Evolutionary conservation across 108 stramenopile species (phyloP).

Genomic region (Aurantiochytrium sp.): DNA sequence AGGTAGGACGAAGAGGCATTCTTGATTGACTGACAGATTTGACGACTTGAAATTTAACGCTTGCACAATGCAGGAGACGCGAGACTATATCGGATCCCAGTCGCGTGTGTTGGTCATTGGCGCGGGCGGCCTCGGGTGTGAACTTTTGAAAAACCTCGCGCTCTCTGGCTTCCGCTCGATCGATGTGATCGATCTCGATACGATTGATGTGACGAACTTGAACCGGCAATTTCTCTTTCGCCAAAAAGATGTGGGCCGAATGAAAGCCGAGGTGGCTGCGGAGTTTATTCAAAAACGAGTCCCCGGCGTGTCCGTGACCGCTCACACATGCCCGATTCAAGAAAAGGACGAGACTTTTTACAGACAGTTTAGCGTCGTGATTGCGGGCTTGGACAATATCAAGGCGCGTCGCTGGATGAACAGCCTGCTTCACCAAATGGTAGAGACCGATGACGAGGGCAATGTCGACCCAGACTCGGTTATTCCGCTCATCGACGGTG

Average conservation of each 20-base stretch:
- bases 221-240: conserved; percentile 94
- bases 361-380: conserved; percentile 70
- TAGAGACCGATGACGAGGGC: conserved; percentile 84
- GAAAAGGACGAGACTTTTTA: conserved; percentile 83
- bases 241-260: conserved; percentile 39
- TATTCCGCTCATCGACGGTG: conserved; percentile 96
- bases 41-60: too few relatives aligned
- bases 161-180: conserved; percentile 78
- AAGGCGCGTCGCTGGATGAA: conserved; percentile 62
- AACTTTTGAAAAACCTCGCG: conserved; percentile 84
- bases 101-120: conserved; percentile 82
- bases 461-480: conserved; percentile 81
- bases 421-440: conserved; percentile 70
- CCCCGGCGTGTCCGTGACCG: conserved; percentile 47
- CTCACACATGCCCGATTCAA: conserved; percentile 88
- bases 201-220: conserved; percentile 96
- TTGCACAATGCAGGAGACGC: not conserved
- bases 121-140: conserved; percentile 97
- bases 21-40: not conserved
- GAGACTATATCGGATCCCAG: not conserved
- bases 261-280: conserved; percentile 52
- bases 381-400: conserved; percentile 95
- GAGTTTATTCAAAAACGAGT: conserved; percentile 46
- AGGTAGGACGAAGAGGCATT: too few relatives aligned
- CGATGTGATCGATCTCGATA: conserved; percentile 91